Evolutionary conservation across 495 filamentous ascomycete species (phyloP), one percentile per base, ranked within the genome.

Genomic region (Aspergillus nidulans): DNA sequence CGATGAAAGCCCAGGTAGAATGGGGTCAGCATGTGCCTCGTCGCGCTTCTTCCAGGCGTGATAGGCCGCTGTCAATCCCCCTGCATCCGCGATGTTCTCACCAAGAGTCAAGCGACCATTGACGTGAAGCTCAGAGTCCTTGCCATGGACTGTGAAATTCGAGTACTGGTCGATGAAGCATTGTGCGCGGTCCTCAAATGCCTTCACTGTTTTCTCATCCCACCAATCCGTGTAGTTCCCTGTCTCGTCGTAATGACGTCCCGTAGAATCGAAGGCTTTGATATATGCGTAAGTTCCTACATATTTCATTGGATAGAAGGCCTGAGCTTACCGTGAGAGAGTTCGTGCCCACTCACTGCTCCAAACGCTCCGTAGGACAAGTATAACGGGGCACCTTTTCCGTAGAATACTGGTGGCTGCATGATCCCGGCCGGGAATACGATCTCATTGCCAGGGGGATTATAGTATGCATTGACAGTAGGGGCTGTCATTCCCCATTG

Each of bases 31-130:
- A n/a, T 71, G 74, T 3, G 70, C 62, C 20, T 69, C 74, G 23
- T 77, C 79, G 2, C 75, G 78, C 55, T 77, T 76, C 64, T 83
- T 80, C 87, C 87, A 91, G 1, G 86, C 85, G 9, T 77, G 74
- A 58, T 81, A 91, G 1, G 84, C 75, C 1, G 85, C 85, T 24
- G 76, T 72, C 18, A 91, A 60, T 6, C 88, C 87, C 28, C 86
- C 87, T 1, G 86, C 86, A 65, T 91, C 87, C 4, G 87, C 85
- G 48, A 90, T 87, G 61, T 90, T 90, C 73, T 91, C 87, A 18
- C 84, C 86, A 4, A 88, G 73, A 0, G 87, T 90, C 23, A 85
- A 69, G 18, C 69, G 69, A 30, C 87, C 87, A 55, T 88, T 88
- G 51, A 89, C 83, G 62, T 89, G 82, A 1, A 85, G 70, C 57